Evolutionary conservation across 352 stramenopile genomes (phyloP).

Genomic region (Elongisporangium senticosum): DNA sequence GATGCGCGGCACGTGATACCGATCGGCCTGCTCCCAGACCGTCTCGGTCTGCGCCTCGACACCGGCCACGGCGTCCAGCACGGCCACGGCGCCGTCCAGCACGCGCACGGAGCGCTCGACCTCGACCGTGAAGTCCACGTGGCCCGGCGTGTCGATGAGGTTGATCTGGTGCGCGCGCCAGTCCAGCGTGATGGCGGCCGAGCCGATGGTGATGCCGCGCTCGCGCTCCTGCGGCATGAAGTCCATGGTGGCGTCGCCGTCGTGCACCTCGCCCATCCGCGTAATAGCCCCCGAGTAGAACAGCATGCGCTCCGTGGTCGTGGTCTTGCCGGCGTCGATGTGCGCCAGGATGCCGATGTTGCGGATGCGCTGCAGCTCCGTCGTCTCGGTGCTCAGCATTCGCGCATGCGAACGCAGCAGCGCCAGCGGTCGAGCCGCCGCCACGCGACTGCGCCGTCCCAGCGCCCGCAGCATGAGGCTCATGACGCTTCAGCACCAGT

Average conservation of each 20-base stretch:
- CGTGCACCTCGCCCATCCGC: conserved; percentile 71
- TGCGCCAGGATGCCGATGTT: conserved; percentile 99
- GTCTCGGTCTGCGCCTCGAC: conserved; percentile 91
- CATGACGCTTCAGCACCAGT: no score
- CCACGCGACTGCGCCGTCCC: no score
- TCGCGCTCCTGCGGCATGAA: conserved; percentile 93
- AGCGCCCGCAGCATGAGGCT: no score
- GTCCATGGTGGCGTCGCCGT: conserved; percentile 77
- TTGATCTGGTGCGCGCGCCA: conserved; percentile 96
- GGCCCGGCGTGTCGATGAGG: conserved; percentile 97
- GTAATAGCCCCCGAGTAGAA: conserved; percentile 91
- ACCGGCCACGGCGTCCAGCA: conserved; percentile 96
- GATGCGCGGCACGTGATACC: conserved; percentile 86
- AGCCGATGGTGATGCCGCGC: conserved; percentile 98
- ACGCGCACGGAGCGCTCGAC: conserved; percentile 97
- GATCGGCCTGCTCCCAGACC: conserved; percentile 77
- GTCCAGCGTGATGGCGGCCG: conserved; percentile 93
- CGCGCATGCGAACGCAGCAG: no score
- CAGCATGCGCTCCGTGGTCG: conserved; percentile 97
- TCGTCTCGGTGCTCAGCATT: no score
- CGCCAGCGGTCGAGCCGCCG: no score
- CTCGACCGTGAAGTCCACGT: conserved; percentile 99
- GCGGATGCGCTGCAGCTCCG: conserved; percentile 48
- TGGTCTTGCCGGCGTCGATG: conserved; percentile 99
- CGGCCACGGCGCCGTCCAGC: conserved; percentile 95